Base-by-base conservation (phyloP, 768 basidiomycete species). In the Serendipita vermifera region DNA sequence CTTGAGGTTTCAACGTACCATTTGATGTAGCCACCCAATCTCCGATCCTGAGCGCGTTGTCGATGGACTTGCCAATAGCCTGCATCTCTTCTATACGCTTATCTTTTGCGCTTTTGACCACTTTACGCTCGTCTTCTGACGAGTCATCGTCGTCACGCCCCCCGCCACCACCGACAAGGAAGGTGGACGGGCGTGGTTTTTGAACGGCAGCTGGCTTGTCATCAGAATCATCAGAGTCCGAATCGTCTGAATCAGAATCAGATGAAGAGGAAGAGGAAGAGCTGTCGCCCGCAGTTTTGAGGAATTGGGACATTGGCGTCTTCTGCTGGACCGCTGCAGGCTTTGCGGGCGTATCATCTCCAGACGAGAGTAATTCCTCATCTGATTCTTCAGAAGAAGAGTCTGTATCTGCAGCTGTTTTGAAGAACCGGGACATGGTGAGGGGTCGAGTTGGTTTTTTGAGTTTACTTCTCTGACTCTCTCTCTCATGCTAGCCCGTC, bases 81-180 rank as follows among this genome's bases (percentile, higher is more conserved):
- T 97, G 93, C 81, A 98, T 93, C 75, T 98, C 96, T 46, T 85
- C 90, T 65, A 92, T 69, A 55, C 93, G 77, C 69, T 89, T 93
- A 69, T 93, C 88, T 63, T 85, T 85, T 36, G 94, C 93, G 65
- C 87, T 90, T 68, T 89, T 80, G 61, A 87, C 84, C 43, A 86
- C 78, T 33, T 82, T 79, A 15, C 78, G 77, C 63, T 75, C 80
- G 33, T 80, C 81, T 32, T 71, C 70, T 55, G 72, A 71, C 53
- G 83, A 85, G 20, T 85, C 87, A 40, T 87, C 85, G 13, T 65
- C 65, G 29, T 65, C 65, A 69, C 79, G 60, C 69, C 79, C 55
- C 73, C 79, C 13, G 72, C 74, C 17, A 73, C 75, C 62, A 27
- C 73, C 76, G 62, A 75, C 74, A 61, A 61, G 51, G 51, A 55